Base-by-base conservation (phyloP, 768 basidiomycete genomes). In the Pisolithus albus region DNA sequence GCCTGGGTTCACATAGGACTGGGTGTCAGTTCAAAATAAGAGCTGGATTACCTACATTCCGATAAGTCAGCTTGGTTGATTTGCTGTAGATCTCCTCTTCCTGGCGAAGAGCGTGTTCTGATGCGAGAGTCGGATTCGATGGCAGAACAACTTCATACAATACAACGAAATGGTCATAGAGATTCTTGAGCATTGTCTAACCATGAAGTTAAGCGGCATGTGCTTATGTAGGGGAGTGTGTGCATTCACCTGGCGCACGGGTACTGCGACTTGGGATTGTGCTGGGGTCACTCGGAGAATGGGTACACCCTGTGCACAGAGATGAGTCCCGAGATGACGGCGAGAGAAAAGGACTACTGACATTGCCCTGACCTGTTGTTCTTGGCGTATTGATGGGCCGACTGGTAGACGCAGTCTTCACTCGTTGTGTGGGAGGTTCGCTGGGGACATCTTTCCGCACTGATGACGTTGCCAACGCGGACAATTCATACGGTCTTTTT, bases 91-190 rank as follows among this genome's bases (percentile, higher is more conserved):
- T 75, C 53, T 91, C 84, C 32, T 80, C 78, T 61, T 95, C 92
- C 60, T 95, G 91, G 46, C 72, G 78, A 9, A 92, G 75, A 4
- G 92, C 83, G 68, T 95, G 87, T 49, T 90, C 83, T 0, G 83
- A 70, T 0, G 90, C 86, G 18, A 93, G 64, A 21, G 74, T 70
- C 0, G 86, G 82, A 52, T 83, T 74, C 13, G 67, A 52, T 2
- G 78, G 66, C 3, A 79, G 66, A 43, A 92, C 69, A 8, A 67
- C 52, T 8, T 78, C 69, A 69, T 93, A 93, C 2, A 93, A 70
- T 21, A 81, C 71, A 28, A 72, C 56, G 60, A 89, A 93, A 60
- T 88, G 85, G 23, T 86, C 80, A 59, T 83, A 84, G 10, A 93
- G 70, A 0, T 71, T 76, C 65, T 85, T 86, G 54, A 93, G 71